phyloP scores from a whole-genome alignment of 345 rosid genomes.

The Microcos paniculata region DNA sequence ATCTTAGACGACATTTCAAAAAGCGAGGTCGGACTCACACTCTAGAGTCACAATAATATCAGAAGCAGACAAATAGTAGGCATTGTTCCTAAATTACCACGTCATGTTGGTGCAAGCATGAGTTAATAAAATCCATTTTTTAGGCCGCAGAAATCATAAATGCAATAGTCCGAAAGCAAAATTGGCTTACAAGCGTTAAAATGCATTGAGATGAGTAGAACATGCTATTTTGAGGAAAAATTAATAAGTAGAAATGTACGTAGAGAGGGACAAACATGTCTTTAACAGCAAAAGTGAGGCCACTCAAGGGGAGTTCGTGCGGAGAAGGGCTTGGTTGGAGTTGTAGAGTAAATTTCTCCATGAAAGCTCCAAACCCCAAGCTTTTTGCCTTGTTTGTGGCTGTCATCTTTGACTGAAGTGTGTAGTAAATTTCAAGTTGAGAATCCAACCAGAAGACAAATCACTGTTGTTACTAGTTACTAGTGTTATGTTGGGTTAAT shows the following conservation, averaged over 20 bases:
- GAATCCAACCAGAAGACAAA: too few relatives aligned
- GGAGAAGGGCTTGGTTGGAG: constrained; percentile 50
- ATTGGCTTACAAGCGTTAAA: not conserved
- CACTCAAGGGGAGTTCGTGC: constrained; percentile 49
- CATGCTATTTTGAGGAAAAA: not conserved
- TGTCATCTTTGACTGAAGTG: not conserved
- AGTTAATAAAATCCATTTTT: too few relatives aligned
- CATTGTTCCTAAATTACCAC: not conserved
- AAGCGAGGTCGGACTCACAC: not conserved
- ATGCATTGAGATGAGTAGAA: not conserved
- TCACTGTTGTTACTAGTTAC: too few relatives aligned
- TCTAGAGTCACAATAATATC: not conserved
- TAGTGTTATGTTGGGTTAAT: too few relatives aligned
- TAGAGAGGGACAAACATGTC: constrained; percentile 58
- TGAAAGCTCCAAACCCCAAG: constrained; percentile 77
- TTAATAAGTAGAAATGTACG: not conserved
- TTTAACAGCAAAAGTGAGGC: constrained; percentile 81
- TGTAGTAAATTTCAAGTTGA: not conserved
- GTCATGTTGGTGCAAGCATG: too few relatives aligned
- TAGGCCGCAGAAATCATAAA: too few relatives aligned
- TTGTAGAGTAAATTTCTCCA: constrained; percentile 58
- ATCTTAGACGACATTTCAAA: too few relatives aligned
- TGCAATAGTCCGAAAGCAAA: not conserved
- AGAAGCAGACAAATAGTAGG: not conserved
- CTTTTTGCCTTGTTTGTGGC: constrained; percentile 38